phyloP scores from a whole-genome alignment of 257 asterid species.

The Penstemon davidsonii region DNA sequence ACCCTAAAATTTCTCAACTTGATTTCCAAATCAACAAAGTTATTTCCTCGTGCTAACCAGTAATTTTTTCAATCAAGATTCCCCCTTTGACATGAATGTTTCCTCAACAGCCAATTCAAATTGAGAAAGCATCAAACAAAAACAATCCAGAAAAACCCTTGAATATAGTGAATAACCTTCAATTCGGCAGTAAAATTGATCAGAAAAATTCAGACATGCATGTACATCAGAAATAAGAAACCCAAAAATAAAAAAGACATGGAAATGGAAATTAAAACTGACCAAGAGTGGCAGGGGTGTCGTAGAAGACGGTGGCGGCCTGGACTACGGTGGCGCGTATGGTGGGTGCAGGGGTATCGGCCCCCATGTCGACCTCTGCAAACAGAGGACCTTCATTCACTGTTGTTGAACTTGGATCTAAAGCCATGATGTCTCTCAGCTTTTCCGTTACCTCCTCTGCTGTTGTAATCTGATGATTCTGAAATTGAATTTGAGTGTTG shows the following conservation, averaged over 20 bases:
- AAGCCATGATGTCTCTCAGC: constrained; percentile 51
- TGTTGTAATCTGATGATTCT: constrained; percentile 18
- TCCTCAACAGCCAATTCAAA: neutral
- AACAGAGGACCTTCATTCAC: constrained; percentile 53
- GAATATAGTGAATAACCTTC: neutral
- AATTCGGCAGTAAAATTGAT: neutral
- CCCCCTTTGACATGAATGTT: neutral
- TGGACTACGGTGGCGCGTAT: constrained; percentile 91
- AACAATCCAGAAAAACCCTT: neutral
- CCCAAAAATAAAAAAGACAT: neutral
- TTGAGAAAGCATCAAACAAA: constrained; percentile 10
- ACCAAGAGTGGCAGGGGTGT: constrained; percentile 96
- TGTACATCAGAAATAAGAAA: neutral
- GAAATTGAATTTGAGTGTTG: constrained; percentile 17
- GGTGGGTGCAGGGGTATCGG: constrained; percentile 60
- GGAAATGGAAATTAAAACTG: neutral
- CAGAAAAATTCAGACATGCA: neutral
- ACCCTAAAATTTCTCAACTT: neutral
- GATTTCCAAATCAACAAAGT: neutral
- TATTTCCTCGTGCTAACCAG: neutral
- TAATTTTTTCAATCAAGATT: neutral
- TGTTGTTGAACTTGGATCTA: constrained; percentile 44
- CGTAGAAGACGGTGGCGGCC: constrained; percentile 92
- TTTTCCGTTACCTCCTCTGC: constrained; percentile 25
- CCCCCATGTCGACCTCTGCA: constrained; percentile 85